These are phyloP conservation scores for Telfairia occidentalis DNA, from an alignment of 331 rosid species.

Conservation along the genomic window DNA sequence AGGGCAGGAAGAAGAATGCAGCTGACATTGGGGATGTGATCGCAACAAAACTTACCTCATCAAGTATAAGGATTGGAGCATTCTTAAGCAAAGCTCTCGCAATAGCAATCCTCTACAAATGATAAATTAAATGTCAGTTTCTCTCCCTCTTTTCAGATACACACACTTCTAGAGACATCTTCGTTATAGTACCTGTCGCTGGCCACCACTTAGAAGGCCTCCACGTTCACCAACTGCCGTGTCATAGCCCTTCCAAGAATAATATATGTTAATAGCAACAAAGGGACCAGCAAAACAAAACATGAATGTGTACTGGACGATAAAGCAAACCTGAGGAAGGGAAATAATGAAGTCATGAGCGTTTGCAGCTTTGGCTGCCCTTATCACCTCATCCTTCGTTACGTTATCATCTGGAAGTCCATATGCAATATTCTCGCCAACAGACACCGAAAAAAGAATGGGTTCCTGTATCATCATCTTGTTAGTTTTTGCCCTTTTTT, in stretches of 20 bases:
- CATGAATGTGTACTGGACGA: slow-evolving; percentile 6
- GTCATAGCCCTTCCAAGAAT: slow-evolving; percentile 59
- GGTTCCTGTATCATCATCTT: slow-evolving; percentile 56
- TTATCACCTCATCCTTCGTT: slow-evolving; percentile 79
- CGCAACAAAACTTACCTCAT: slow-evolving; percentile 45
- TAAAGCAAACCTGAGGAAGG: slow-evolving; percentile 67
- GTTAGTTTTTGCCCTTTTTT: background rate
- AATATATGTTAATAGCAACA: background rate
- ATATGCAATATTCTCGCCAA: slow-evolving; percentile 93
- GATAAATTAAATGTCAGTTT: slow-evolving; percentile 19
- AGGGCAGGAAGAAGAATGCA: slow-evolving; percentile 1
- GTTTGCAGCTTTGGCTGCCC: slow-evolving; percentile 96
- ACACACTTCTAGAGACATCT: background rate
- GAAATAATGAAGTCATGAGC: slow-evolving; percentile 93
- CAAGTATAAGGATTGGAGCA: slow-evolving; percentile 80
- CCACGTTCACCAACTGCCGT: slow-evolving; percentile 97
- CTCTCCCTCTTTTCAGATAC: slow-evolving; percentile 1
- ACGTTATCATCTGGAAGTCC: slow-evolving; percentile 93
- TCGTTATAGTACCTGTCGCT: slow-evolving; percentile 60
- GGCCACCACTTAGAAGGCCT: slow-evolving; percentile 89
- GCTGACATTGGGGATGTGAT: background rate
- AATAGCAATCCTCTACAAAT: slow-evolving; percentile 78
- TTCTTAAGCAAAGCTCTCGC: slow-evolving; percentile 86
- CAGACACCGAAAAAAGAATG: slow-evolving; percentile 80
- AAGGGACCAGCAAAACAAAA: background rate